Base-by-base conservation (phyloP, 495 filamentous ascomycete genomes). In the Penicillium robsamsonii region DNA sequence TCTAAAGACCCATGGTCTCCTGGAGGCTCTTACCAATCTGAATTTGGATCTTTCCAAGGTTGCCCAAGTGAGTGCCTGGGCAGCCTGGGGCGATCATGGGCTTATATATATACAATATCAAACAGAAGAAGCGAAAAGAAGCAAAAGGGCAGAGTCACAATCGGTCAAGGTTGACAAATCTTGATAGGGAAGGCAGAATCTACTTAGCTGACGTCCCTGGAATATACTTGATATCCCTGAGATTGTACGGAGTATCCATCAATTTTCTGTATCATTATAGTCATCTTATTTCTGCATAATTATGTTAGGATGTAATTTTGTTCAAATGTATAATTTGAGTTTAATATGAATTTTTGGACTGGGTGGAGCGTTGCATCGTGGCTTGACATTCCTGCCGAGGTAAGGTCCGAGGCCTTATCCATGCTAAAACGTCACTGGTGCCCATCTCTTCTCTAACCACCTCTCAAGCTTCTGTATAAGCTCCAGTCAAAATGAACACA, bases 401-500 rank as follows among this genome's bases (percentile, higher is more conserved):
- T 38, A 38, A 15, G 35, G 6, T 5, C 35, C 35, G 35, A 8
- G 33, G 13, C 13, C 13, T 3, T 9, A 17, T 9, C 2, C 22
- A 50, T 40, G 47, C 7, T 13, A 27, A 50, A 50, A 38, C 13
- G 13, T 24, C 30, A 38, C 29, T 48, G 22, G 22, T 22, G 22
- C 22, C 15, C 27, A 22, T 31, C 31, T 40, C 47, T 15, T 35
- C 29, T 17, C 29, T n/a, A 7, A 22, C 50, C 18, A 31, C 15
- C 12, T 27, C 35, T 27, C 33, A 29, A 35, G 25, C 7, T 17
- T 46, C 15, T 29, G 8, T 29, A 29, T 15, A 46, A 46, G 22
- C 20, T 29, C 11, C 31, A 20, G 27, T 50, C 35, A 47, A 41
- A 45, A 64, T 65, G 55, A 61, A 55, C 6, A 64, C 57, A 24